A percentile compares a stretch with the other conserved stretches of the same genome.
phyloP scores from a whole-genome alignment of 352 stramenopile genomes.

The Phytopythium kandeliae region DNA sequence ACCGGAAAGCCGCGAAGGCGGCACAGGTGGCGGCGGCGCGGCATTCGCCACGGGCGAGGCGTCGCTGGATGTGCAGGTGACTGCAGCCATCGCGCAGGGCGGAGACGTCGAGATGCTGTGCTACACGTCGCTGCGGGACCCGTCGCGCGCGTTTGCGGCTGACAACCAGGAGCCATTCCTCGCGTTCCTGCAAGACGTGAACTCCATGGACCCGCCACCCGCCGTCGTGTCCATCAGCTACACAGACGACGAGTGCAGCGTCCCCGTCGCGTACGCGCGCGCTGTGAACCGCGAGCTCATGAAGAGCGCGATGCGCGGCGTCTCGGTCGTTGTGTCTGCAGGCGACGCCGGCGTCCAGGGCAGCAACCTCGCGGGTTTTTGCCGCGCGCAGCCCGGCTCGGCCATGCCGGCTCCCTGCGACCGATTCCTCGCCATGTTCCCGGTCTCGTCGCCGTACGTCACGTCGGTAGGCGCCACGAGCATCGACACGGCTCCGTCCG shows the following conservation, averaged over 20 bases:
- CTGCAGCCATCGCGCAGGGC: conserved; percentile 33
- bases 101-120: conserved; percentile 51
- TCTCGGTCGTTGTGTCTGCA: conserved; percentile 61
- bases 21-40: neutral
- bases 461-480: conserved; percentile 63
- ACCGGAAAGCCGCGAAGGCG: too few relatives aligned
- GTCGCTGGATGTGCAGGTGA: conserved; percentile 66
- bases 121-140: conserved; percentile 48
- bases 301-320: conserved; percentile 61
- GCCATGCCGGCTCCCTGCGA: neutral
- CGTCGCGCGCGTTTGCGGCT: conserved; percentile 33
- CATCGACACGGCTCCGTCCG: conserved; percentile 11
- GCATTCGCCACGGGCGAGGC: conserved; percentile 48
- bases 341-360: conserved; percentile 59
- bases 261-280: conserved; percentile 42
- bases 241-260: conserved; percentile 73
- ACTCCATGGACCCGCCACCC: conserved; percentile 52
- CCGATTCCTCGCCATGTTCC: conserved; percentile 61
- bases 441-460: conserved; percentile 68
- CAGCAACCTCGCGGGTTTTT: conserved; percentile 43
- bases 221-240: conserved; percentile 78
- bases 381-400: conserved; percentile 28
- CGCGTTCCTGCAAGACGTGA: conserved; percentile 62
- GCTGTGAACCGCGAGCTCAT: conserved; percentile 70
- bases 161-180: conserved; percentile 83